Conservation (phyloP, 78 protist species). For the Dictyostelium capitatum region DNA sequence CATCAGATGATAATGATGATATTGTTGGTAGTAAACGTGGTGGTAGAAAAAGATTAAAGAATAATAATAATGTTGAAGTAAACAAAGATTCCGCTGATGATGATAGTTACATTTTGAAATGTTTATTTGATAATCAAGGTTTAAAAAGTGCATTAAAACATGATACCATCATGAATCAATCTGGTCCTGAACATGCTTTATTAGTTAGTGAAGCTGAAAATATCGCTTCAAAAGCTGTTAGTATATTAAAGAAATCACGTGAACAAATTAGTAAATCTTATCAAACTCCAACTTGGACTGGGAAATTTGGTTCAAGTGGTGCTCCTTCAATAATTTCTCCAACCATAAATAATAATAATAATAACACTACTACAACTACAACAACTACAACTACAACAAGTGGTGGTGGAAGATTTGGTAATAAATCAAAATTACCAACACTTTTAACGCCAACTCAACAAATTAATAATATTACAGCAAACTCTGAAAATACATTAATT, state of each 20-base stretch:
- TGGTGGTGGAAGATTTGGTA: slow-evolving; percentile 39
- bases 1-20: not conserved
- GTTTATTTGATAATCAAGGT: slow-evolving; percentile 54
- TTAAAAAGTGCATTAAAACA: slow-evolving; percentile 69
- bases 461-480: not conserved
- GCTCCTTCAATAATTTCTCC: slow-evolving; percentile 17
- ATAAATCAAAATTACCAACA: slow-evolving; percentile 25
- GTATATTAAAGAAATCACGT: slow-evolving; percentile 38
- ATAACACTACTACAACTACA: not conserved
- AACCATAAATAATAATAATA: not conserved
- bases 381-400: not conserved
- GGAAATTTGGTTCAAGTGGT: slow-evolving; percentile 62
- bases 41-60: not conserved
- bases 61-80: not conserved
- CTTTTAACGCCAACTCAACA: slow-evolving; percentile 19
- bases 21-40: not conserved
- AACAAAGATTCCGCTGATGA: not conserved
- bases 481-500: not conserved
- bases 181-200: slow-evolving; percentile 28
- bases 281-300: slow-evolving; percentile 84
- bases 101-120: slow-evolving; percentile 60
- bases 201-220: slow-evolving; percentile 53
- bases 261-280: not conserved
- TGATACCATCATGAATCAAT: slow-evolving; percentile 71
- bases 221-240: slow-evolving; percentile 77